A percentile compares a stretch with the other conserved stretches of the same genome.
These are phyloP conservation scores for Kuraishia borneana DNA, from an alignment of 805 yeast species.

Conservation along the genomic window DNA sequence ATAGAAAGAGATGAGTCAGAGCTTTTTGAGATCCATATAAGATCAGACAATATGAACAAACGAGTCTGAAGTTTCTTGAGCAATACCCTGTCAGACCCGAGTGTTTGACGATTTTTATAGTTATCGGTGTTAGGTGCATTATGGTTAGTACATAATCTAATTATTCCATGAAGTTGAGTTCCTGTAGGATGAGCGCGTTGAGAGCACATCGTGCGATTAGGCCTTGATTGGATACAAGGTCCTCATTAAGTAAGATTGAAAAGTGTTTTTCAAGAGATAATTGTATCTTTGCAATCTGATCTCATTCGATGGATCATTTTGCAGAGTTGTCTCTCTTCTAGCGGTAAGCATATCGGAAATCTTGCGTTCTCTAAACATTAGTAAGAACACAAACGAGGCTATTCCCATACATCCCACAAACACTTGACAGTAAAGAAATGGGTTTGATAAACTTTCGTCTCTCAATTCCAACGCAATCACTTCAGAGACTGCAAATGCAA, in stretches of 20 bases:
- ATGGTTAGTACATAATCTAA: too few relatives aligned
- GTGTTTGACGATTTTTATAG: too few relatives aligned
- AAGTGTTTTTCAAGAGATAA: conserved; percentile 5
- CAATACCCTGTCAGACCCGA: too few relatives aligned
- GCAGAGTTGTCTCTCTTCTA: conserved; percentile 7
- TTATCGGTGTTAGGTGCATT: too few relatives aligned
- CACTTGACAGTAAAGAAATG: conserved; percentile 49
- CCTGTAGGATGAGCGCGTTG: too few relatives aligned
- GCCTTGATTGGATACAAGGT: conserved; percentile 13
- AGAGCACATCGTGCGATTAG: conserved; percentile 3
- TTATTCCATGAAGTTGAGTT: too few relatives aligned
- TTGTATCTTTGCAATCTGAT: conserved; percentile 8
- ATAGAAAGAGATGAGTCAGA: too few relatives aligned
- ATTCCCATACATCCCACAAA: conserved; percentile 42
- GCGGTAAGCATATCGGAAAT: conserved; percentile 24
- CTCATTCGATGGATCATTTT: neutral
- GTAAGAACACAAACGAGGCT: conserved; percentile 27
- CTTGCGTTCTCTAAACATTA: conserved; percentile 41
- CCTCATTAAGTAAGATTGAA: conserved; percentile 9
- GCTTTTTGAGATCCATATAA: too few relatives aligned
- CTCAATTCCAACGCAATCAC: conserved; percentile 17
- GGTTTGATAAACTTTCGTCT: conserved; percentile 13
- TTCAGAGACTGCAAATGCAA: conserved; percentile 17
- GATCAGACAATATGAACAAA: too few relatives aligned
- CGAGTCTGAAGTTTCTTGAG: too few relatives aligned